Conservation (phyloP, 2,329 filamentous ascomycete genomes). For the Fonsecaea erecta region DNA sequence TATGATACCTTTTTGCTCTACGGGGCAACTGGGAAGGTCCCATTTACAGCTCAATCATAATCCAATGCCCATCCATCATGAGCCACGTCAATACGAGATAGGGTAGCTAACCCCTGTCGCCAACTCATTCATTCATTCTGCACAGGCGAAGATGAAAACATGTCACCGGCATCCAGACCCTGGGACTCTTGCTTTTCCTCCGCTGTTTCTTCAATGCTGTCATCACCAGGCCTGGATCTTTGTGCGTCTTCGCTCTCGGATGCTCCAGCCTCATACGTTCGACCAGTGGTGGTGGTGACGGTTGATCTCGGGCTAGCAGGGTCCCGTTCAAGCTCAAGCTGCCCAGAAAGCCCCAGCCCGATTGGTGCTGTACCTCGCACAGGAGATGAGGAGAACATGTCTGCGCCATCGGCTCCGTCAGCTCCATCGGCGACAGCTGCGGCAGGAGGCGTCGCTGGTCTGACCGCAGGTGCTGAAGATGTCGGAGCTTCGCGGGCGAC, state of each 20-base stretch:
- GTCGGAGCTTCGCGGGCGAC: background rate
- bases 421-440: background rate
- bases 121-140: slow-evolving; percentile 7
- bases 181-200: slow-evolving; percentile 7
- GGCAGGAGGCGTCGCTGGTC: background rate
- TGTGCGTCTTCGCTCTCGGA: background rate
- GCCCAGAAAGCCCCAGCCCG: background rate
- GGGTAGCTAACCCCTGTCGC: background rate
- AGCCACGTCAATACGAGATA: background rate
- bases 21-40: background rate
- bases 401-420: slow-evolving; percentile 16
- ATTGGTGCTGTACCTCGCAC: slow-evolving; percentile 14
- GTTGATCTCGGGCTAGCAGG: background rate
- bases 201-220: background rate
- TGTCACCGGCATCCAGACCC: slow-evolving; percentile 24
- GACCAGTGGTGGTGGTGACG: background rate
- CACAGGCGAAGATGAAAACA: slow-evolving; percentile 33
- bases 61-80: background rate
- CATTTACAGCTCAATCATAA: background rate
- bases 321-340: background rate
- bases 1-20: background rate
- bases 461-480: background rate
- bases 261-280: background rate
- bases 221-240: background rate
- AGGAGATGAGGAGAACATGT: slow-evolving; percentile 33